Percentiles rank a stretch among this genome's conserved stretches.
phyloP scores from a whole-genome alignment of 768 basidiomycete species.

The Amanita molliuscula region DNA sequence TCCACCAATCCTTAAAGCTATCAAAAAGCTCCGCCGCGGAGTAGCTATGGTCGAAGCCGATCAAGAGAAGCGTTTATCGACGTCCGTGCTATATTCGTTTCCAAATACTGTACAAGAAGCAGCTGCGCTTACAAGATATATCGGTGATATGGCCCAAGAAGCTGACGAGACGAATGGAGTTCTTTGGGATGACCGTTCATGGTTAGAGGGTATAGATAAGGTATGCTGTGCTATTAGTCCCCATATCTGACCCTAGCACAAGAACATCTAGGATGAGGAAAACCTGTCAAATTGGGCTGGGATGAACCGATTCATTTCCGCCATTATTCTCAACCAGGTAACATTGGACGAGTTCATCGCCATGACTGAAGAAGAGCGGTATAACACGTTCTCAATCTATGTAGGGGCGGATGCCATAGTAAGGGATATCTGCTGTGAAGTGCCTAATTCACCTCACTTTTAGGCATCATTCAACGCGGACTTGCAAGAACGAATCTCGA shows the following conservation, averaged over 20 bases:
- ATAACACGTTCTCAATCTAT: constrained; percentile 31
- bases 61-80: constrained; percentile 33
- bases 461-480: constrained; percentile 2
- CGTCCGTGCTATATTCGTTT: constrained; percentile 47
- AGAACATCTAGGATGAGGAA: constrained; percentile 41
- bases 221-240: constrained; percentile 16
- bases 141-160: constrained; percentile 47
- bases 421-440: constrained; percentile 15
- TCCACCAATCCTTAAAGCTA: constrained; percentile 55
- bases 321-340: constrained; percentile 47
- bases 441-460: neutral
- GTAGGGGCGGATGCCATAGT: constrained; percentile 47
- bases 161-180: constrained; percentile 29
- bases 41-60: constrained; percentile 53
- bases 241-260: neutral
- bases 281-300: constrained; percentile 44
- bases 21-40: constrained; percentile 58
- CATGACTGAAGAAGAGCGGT: constrained; percentile 34
- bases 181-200: constrained; percentile 51
- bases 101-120: constrained; percentile 50
- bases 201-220: constrained; percentile 54
- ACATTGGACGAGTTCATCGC: constrained; percentile 47
- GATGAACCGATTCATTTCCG: constrained; percentile 64
- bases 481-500: neutral
- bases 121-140: constrained; percentile 41